Evolutionary conservation across 306 rosid species (phyloP).

Genomic region (Quillaja saponaria): DNA sequence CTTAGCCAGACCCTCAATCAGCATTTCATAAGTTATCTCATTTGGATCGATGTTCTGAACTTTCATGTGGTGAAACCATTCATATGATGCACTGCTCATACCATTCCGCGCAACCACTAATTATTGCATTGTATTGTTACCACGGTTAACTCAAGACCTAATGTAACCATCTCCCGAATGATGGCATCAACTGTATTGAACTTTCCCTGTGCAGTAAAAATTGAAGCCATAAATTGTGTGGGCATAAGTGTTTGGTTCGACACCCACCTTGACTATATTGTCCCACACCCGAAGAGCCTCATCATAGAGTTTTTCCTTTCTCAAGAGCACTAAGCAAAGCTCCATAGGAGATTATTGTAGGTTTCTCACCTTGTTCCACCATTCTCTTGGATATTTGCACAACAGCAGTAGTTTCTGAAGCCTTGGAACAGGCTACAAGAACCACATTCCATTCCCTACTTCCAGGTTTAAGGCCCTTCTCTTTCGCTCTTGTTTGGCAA

Average conservation of each 20-base stretch:
- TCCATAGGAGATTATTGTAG: conserved; percentile 81
- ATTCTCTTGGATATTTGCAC: conserved; percentile 78
- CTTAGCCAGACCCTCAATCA: conserved; percentile 83
- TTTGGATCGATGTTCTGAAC: conserved; percentile 68
- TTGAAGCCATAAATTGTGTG: conserved; percentile 90
- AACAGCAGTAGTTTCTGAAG: conserved; percentile 83
- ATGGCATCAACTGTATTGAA: conserved; percentile 70
- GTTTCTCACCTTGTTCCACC: conserved; percentile 93
- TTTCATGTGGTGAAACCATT: conserved; percentile 91
- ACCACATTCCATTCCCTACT: conserved; percentile 88
- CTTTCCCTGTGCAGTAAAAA: conserved; percentile 81
- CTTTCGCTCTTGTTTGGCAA: conserved; percentile 97
- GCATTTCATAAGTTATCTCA: conserved; percentile 72
- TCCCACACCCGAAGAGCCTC: conserved; percentile 88
- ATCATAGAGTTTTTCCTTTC: conserved; percentile 81
- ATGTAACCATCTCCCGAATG: conserved; percentile 62
- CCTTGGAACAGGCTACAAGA: conserved; percentile 91
- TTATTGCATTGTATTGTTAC: conserved; percentile 89
- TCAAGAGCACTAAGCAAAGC: conserved; percentile 94
- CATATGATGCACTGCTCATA: conserved; percentile 71
- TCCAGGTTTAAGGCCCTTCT: conserved; percentile 87
- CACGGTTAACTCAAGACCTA: conserved; percentile 68
- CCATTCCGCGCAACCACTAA: conserved; percentile 66
- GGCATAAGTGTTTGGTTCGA: conserved; percentile 72
- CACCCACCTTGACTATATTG: conserved; percentile 82